These are phyloP conservation scores for Larix sibirica DNA, from an alignment of 83 land plant genomes.

Conservation along the genomic window DNA sequence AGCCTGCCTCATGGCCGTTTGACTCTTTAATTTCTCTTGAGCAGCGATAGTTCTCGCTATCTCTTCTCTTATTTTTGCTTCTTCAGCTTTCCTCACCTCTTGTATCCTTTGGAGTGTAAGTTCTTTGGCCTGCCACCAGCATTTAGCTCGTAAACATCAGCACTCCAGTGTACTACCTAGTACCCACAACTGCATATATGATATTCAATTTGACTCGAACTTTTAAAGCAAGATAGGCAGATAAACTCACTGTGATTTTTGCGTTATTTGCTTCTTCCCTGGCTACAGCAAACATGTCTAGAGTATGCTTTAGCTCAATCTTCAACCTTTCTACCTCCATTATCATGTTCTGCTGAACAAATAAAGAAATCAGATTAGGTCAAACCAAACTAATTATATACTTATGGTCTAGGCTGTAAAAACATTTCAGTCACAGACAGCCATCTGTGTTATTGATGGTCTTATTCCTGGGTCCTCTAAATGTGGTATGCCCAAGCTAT, in stretches of 20 bases:
- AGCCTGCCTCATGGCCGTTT: conserved; percentile 22
- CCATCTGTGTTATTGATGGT: no score
- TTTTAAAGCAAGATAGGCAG: not conserved
- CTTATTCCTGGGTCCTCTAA: not conserved
- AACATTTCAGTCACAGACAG: no score
- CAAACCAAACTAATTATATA: not conserved
- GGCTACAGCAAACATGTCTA: conserved; percentile 34
- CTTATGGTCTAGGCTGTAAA: not conserved
- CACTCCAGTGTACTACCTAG: not conserved
- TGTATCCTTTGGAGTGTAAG: conserved; percentile 20
- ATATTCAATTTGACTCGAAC: not conserved
- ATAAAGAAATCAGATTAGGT: not conserved
- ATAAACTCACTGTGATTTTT: conserved; percentile 17
- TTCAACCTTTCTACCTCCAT: conserved; percentile 26
- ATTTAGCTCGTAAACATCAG: not conserved
- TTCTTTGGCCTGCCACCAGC: conserved; percentile 27
- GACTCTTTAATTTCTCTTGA: conserved; percentile 19
- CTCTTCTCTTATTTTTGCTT: conserved; percentile 22
- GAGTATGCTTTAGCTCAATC: conserved; percentile 32
- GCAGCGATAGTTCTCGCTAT: conserved; percentile 16
- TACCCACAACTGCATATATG: not conserved
- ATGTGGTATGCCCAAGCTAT: no score
- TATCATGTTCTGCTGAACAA: conserved; percentile 20
- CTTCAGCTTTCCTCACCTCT: conserved; percentile 21
- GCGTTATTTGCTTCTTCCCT: conserved; percentile 30